phyloP scores from a whole-genome alignment of 306 rosid species.

The Abrus pulchellus region DNA sequence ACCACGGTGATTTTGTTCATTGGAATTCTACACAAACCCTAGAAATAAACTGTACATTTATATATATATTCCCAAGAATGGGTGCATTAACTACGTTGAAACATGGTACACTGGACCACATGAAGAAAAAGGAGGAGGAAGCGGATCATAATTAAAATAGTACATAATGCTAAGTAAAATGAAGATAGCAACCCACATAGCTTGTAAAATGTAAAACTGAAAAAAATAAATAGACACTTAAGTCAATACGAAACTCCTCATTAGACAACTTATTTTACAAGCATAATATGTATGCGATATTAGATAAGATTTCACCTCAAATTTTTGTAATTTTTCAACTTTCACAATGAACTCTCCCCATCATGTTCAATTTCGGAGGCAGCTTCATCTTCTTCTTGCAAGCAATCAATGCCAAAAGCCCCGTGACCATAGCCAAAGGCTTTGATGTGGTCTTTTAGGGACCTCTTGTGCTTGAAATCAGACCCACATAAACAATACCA shows the following conservation, averaged over 20 bases:
- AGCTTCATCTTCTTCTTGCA: slow-evolving; percentile 67
- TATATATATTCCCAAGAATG: not conserved
- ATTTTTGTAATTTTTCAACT: not conserved
- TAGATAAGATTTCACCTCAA: not conserved
- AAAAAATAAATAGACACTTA: slow-evolving; percentile 6
- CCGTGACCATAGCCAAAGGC: slow-evolving; percentile 76
- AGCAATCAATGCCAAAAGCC: slow-evolving; percentile 50
- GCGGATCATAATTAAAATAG: slow-evolving; percentile 22
- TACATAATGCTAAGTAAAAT: slow-evolving; percentile 2
- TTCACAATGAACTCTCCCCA: slow-evolving; percentile 48
- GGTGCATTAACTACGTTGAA: slow-evolving; percentile 14
- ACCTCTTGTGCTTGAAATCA: slow-evolving; percentile 78
- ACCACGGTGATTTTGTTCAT: not conserved
- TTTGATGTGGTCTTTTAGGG: slow-evolving; percentile 68
- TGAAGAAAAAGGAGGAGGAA: not conserved
- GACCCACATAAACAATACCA: slow-evolving; percentile 82
- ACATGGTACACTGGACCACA: not conserved
- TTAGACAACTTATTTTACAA: slow-evolving; percentile 27
- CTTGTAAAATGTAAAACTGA: not conserved
- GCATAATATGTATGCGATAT: not conserved
- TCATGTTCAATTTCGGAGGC: slow-evolving; percentile 67
- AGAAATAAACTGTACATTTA: not conserved
- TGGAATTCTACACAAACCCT: slow-evolving; percentile 40
- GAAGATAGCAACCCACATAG: slow-evolving; percentile 11
- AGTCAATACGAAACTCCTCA: not conserved